A percentile compares a stretch with the other conserved stretches of the same genome.
phyloP scores from a whole-genome alignment of 1,284 basidiomycete genomes.

The Boletus mariae region DNA sequence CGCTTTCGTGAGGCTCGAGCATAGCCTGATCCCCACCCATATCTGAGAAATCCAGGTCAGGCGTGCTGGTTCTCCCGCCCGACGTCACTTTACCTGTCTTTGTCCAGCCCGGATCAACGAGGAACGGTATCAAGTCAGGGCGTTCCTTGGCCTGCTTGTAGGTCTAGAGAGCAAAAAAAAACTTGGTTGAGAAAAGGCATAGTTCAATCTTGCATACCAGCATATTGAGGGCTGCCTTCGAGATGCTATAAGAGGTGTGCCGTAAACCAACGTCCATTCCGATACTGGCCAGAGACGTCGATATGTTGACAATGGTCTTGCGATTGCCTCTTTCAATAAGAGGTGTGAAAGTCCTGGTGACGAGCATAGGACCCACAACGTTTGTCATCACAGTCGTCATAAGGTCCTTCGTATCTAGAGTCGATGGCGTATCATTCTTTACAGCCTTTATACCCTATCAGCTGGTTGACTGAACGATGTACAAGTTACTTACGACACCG shows the following conservation, averaged over 20 bases:
- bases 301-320: conserved; percentile 27
- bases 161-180: conserved; percentile 1
- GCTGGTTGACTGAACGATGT: not conserved
- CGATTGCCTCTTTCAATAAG: conserved; percentile 22
- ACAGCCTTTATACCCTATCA: conserved; percentile 7
- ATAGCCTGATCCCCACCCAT: conserved; percentile 8
- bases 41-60: conserved; percentile 5
- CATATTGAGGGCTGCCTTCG: conserved; percentile 18
- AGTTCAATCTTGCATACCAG: conserved; percentile 5
- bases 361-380: conserved; percentile 28
- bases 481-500: conserved; percentile 21
- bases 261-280: conserved; percentile 13
- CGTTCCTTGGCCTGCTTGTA: conserved; percentile 19
- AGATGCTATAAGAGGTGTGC: conserved; percentile 15
- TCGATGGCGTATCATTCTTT: conserved; percentile 17
- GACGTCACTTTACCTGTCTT: conserved; percentile 11
- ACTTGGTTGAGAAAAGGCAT: not conserved
- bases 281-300: conserved; percentile 25
- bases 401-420: conserved; percentile 10
- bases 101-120: conserved; percentile 18
- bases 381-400: conserved; percentile 16
- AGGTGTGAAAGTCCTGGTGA: conserved; percentile 24
- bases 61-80: not conserved
- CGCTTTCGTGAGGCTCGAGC: conserved; percentile 15
- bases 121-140: conserved; percentile 13